A percentile compares a stretch with the other conserved stretches of the same genome.
phyloP scores from a whole-genome alignment of 495 filamentous ascomycete genomes.

The Filosporella fistucella region DNA sequence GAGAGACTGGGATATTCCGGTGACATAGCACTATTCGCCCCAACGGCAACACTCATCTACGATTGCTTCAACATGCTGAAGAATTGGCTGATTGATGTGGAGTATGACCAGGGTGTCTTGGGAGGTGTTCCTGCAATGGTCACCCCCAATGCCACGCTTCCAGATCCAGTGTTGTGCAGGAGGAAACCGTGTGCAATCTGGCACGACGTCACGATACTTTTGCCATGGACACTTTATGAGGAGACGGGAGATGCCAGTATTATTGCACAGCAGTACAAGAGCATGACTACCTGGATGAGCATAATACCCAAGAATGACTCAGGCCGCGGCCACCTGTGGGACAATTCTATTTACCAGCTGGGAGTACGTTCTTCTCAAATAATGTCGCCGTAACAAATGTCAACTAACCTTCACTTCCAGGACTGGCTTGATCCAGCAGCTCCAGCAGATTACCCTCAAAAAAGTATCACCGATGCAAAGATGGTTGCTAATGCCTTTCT shows the following conservation, averaged over 20 bases:
- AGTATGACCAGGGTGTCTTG: slow-evolving; percentile 20
- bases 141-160: slow-evolving; percentile 34
- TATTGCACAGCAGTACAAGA: slow-evolving; percentile 36
- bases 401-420: no score
- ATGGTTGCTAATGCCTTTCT: slow-evolving; percentile 48
- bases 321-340: slow-evolving; percentile 34
- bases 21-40: slow-evolving; percentile 41
- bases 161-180: slow-evolving; percentile 25
- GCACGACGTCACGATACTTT: slow-evolving; percentile 39
- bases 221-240: slow-evolving; percentile 38
- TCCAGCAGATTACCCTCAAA: slow-evolving; percentile 33
- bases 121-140: slow-evolving; percentile 28
- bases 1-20: slow-evolving; percentile 52
- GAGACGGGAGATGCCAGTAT: slow-evolving; percentile 35
- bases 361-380: no score
- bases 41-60: slow-evolving; percentile 43
- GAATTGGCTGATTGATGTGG: slow-evolving; percentile 33
- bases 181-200: slow-evolving; percentile 34
- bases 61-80: slow-evolving; percentile 39
- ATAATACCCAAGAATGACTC: slow-evolving; percentile 30
- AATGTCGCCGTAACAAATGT: no score
- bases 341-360: slow-evolving; percentile 32
- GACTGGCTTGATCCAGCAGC: slow-evolving; percentile 51
- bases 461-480: slow-evolving; percentile 29
- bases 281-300: slow-evolving; percentile 41